Percentiles rank a stretch among this genome's conserved stretches.
phyloP scores from a whole-genome alignment of 805 yeast species.

The Candida namnaoensis region DNA sequence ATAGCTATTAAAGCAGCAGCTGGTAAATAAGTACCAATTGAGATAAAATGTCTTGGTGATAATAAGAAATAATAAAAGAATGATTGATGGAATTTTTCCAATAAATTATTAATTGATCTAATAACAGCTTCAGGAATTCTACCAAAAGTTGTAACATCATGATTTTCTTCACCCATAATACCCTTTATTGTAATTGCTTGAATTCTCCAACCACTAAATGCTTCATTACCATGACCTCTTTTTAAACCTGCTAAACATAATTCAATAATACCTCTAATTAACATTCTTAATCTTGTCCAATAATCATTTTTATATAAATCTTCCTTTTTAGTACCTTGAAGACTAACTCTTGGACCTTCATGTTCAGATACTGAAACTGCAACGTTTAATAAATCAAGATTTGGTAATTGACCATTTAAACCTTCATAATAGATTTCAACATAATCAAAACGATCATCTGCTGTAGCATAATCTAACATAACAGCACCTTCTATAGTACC shows the following conservation, averaged over 20 bases:
- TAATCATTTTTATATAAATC: conserved; percentile 40
- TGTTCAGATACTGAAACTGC: conserved; percentile 67
- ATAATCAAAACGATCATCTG: conserved; percentile 59
- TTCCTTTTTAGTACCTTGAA: conserved; percentile 49
- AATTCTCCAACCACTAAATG: conserved; percentile 93
- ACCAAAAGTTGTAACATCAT: conserved; percentile 87
- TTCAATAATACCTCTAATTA: conserved; percentile 57
- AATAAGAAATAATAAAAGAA: conserved; percentile 85
- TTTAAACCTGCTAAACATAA: conserved; percentile 66
- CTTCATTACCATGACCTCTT: conserved; percentile 67
- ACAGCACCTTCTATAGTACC: conserved; percentile 92
- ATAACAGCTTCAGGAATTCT: conserved; percentile 81
- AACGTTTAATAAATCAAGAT: conserved; percentile 79
- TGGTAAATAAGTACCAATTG: conserved; percentile 90
- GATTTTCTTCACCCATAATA: conserved; percentile 42
- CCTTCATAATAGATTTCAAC: conserved; percentile 80
- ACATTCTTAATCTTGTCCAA: conserved; percentile 44
- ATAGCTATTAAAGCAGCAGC: conserved; percentile 67
- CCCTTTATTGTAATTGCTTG: conserved; percentile 84
- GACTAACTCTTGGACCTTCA: conserved; percentile 62
- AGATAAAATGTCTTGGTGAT: conserved; percentile 73
- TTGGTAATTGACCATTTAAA: conserved; percentile 91
- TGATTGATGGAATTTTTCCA: conserved; percentile 96
- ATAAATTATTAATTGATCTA: conserved; percentile 81
- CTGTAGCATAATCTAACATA: conserved; percentile 68